Base-by-base conservation (phyloP, 1,284 basidiomycete genomes). In the Gymnopus androsaceus region DNA sequence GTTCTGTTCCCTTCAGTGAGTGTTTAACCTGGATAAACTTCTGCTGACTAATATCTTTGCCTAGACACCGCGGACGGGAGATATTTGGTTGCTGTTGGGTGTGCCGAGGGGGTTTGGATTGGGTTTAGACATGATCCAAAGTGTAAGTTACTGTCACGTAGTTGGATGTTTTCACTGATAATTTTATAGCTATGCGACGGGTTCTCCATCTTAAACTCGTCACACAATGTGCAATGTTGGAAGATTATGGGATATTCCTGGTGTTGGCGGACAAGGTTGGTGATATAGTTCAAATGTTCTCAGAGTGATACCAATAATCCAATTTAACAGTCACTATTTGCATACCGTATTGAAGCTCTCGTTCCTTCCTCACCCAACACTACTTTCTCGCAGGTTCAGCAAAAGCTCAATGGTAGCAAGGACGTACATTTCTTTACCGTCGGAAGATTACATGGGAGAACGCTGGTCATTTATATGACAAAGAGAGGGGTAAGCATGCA, bases 341-440 rank as follows among this genome's bases (percentile, higher is more conserved):
- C 92, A 14, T 97, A 98, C 69, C 92, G 96, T 59, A 91, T 98
- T 44, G 95, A 98, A 70, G 94, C 94, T 0, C 81, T 99, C 14
- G 95, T 98, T 11, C 96, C 96, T 0, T 91, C 93, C 2, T 83
- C 82, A 15, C n/a, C n/a, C n/a, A 80, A 81, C 61, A 69, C 80
- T 21, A 79, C 83, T 63, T 82, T 83, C 7, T 81, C 83, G 0
- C 85, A 88, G 58, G 84, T 84, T 2, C 94, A 95, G 1, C 92
- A 97, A 67, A 91, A 92, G 62, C 79, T 98, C 33, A 94, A 91
- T 66, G 88, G 91, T 8, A 87, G 85, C 63, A 87, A 91, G 65
- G 95, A 53, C n/a, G 94, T 98, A 7, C 85, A 91, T 59, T 98
- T 96, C 75, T 98, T 99, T 76, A 90, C 87, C 53, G 91, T 97